Base-by-base conservation (phyloP, 768 basidiomycete genomes). In the Hypsizygus marmoreus region DNA sequence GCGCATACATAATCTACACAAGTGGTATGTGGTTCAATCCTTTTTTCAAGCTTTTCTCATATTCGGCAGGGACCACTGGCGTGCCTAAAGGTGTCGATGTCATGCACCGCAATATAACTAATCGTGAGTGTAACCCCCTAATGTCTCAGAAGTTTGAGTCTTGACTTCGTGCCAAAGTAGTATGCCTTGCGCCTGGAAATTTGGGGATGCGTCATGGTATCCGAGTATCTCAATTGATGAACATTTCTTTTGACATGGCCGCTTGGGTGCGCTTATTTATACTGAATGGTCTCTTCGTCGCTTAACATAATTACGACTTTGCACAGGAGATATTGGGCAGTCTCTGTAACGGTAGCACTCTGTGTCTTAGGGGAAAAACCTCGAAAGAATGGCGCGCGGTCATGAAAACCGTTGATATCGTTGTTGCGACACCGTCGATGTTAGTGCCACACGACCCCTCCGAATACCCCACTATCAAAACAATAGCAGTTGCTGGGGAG, bases 241-340 rank as follows among this genome's bases (percentile, higher is more conserved):
- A 82, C 50, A 74, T 84, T 28, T 76, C 80, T 2, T 84, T 82
- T 55, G 81, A 82, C 53, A 81, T 84, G 79, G 78, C 77, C 28
- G 78, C 77, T 12, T 84, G 81, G 81, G 78, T 67, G 50, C 10
- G 36, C 17, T 23, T n/a, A n/a, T n/a, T n/a, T n/a, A n/a, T n/a
- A 34, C 26, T 33, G 37, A n/a, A n/a, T n/a, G n/a, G n/a, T n/a
- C 24, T 40, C 36, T 28, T 28, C 32, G 17, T 33, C 16, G 11
- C 17, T 25, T n/a, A 6, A 8, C 75, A 47, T 71, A 73, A 70
- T 68, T 67, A 23, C 69, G 69, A 43, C 73, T 73, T 65, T 64
- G 62, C 34, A 64, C 69, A 76, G 79, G 77, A 80, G 58, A 74
- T 75, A n/a, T 66, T 80, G 11, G 76, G 76, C 3, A 67, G 73